Evolutionary conservation across 2,329 filamentous ascomycete species (phyloP).

Genomic region (Dothideomycetes sp.): DNA sequence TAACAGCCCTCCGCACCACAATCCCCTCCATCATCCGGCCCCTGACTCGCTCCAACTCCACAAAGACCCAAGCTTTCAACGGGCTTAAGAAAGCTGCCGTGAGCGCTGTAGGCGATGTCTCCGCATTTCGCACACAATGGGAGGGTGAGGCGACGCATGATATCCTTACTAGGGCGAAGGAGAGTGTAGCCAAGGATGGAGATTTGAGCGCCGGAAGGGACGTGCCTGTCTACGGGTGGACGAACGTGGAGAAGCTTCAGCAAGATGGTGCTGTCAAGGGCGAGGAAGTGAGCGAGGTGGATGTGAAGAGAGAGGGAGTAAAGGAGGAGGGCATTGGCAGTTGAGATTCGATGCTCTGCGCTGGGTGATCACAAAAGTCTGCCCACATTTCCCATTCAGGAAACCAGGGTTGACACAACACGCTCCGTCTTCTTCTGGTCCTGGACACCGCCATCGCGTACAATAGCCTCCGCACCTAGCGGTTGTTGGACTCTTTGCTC

Average conservation of each 20-base stretch:
- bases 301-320: neutral
- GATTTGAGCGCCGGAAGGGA: slow-evolving; percentile 23
- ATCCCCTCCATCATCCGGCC: slow-evolving; percentile 32
- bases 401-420: too few species aligned
- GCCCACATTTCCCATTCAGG: too few species aligned
- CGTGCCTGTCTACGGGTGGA: slow-evolving; percentile 6
- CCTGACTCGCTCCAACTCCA: slow-evolving; percentile 17
- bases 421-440: too few species aligned
- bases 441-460: too few species aligned
- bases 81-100: slow-evolving; percentile 27
- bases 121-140: slow-evolving; percentile 27
- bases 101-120: slow-evolving; percentile 24
- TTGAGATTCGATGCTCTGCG: too few species aligned
- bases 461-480: too few species aligned
- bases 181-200: slow-evolving; percentile 24
- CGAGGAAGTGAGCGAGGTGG: neutral
- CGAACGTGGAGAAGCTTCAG: neutral
- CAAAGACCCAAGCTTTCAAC: slow-evolving; percentile 24
- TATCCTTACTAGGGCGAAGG: slow-evolving; percentile 22
- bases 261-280: too few species aligned
- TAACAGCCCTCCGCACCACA: slow-evolving; percentile 30
- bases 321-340: too few species aligned
- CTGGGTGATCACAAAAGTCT: too few species aligned
- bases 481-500: too few species aligned
- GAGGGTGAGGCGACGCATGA: slow-evolving; percentile 23